Conservation (phyloP, 345 rosid species). For the Raphanus sativus region DNA sequence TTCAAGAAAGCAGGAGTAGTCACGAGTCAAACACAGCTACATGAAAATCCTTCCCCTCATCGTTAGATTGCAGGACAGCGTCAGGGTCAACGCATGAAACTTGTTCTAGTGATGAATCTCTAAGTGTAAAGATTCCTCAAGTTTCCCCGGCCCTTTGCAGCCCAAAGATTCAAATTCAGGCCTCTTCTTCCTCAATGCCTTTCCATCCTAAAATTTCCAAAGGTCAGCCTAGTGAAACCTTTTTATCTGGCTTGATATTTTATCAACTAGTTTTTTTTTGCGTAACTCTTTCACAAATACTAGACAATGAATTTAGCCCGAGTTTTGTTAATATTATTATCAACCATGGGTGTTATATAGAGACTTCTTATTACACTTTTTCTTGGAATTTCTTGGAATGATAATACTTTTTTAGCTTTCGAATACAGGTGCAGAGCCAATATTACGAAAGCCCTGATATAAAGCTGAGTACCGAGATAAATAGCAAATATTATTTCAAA, state of each 20-base stretch:
- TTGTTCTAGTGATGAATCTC: constrained; percentile 40
- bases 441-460: constrained; percentile 59
- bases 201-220: constrained; percentile 59
- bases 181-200: constrained; percentile 62
- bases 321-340: background rate
- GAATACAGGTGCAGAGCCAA: constrained; percentile 48
- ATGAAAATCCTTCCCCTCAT: constrained; percentile 43
- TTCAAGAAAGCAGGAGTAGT: constrained; percentile 52
- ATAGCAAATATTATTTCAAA: constrained; percentile 9
- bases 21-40: constrained; percentile 52
- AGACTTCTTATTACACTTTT: background rate
- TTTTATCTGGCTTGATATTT: background rate
- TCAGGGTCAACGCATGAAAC: constrained; percentile 37
- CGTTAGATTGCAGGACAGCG: constrained; percentile 35
- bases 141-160: constrained; percentile 52
- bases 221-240: constrained; percentile 58
- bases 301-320: background rate
- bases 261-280: background rate
- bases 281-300: background rate
- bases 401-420: constrained; percentile 5
- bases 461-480: constrained; percentile 55
- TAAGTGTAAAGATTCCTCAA: constrained; percentile 58
- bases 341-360: background rate
- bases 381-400: background rate
- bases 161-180: constrained; percentile 78